These are phyloP conservation scores for Backusella macrospora DNA, from an alignment of 192 early-diverging fungal genomes.

Conservation along the genomic window DNA sequence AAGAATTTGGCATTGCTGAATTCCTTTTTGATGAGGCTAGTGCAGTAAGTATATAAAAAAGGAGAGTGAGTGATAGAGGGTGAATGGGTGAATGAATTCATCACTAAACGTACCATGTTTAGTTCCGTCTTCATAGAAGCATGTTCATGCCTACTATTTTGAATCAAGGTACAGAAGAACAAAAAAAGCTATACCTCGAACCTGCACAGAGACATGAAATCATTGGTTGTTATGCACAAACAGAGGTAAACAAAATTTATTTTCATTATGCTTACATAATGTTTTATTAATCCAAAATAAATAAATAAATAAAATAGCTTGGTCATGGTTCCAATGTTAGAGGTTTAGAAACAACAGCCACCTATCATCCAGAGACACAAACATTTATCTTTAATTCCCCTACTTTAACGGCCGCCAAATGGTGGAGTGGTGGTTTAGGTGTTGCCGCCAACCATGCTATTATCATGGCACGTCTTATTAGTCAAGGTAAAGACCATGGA, in stretches of 20 bases:
- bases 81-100: background rate
- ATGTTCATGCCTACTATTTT: slow-evolving; percentile 87
- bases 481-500: slow-evolving; percentile 60
- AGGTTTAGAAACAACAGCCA: slow-evolving; percentile 89
- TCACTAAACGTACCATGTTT: background rate
- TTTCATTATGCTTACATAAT: background rate
- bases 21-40: slow-evolving; percentile 64
- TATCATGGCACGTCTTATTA: slow-evolving; percentile 63
- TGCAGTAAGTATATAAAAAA: slow-evolving; percentile 36
- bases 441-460: slow-evolving; percentile 58
- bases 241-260: slow-evolving; percentile 60
- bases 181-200: slow-evolving; percentile 71
- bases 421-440: slow-evolving; percentile 71
- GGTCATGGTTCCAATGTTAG: slow-evolving; percentile 85
- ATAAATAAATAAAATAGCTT: slow-evolving; percentile 37
- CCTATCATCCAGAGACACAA: slow-evolving; percentile 70
- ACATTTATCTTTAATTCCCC: slow-evolving; percentile 76
- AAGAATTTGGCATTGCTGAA: slow-evolving; percentile 54
- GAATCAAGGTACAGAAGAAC: slow-evolving; percentile 76
- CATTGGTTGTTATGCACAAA: slow-evolving; percentile 89
- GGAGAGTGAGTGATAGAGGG: background rate
- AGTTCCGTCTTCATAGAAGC: slow-evolving; percentile 70
- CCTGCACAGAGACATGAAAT: slow-evolving; percentile 75
- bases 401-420: slow-evolving; percentile 53
- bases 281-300: slow-evolving; percentile 9